phyloP scores from a whole-genome alignment of 768 basidiomycete species.

The Strobilomyces dryophilus region DNA sequence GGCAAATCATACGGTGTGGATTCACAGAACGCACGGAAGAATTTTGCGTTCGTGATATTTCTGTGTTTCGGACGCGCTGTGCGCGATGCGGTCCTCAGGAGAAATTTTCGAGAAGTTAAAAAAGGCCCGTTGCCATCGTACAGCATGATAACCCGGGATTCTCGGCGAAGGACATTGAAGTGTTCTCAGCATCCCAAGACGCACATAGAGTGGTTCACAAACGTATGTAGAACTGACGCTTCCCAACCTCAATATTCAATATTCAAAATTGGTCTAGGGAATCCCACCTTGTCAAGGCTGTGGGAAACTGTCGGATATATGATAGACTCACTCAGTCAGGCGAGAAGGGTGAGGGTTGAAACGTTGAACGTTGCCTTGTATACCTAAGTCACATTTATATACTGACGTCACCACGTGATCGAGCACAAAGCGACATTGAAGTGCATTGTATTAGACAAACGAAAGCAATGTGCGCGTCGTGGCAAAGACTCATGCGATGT shows the following conservation, averaged over 20 bases:
- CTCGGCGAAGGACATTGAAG: slow-evolving; percentile 6
- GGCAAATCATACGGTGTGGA: slow-evolving; percentile 7
- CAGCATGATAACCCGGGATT: not conserved
- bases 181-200: slow-evolving; percentile 17
- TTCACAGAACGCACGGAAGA: slow-evolving; percentile 63
- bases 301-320: too few species aligned
- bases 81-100: slow-evolving; percentile 37
- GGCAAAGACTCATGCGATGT: not conserved
- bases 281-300: too few species aligned
- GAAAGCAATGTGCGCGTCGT: not conserved
- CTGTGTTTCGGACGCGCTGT: slow-evolving; percentile 40
- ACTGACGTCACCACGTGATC: too few species aligned
- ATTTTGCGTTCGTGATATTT: slow-evolving; percentile 81
- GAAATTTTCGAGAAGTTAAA: slow-evolving; percentile 53
- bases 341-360: too few species aligned
- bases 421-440: too few species aligned
- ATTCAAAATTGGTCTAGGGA: not conserved
- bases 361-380: too few species aligned
- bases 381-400: too few species aligned
- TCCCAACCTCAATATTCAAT: not conserved
- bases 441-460: too few species aligned
- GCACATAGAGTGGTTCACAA: not conserved
- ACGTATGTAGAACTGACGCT: not conserved
- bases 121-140: slow-evolving; percentile 29
- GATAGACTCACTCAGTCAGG: too few species aligned